phyloP scores from a whole-genome alignment of 352 stramenopile species.

The Peronospora destructor region DNA sequence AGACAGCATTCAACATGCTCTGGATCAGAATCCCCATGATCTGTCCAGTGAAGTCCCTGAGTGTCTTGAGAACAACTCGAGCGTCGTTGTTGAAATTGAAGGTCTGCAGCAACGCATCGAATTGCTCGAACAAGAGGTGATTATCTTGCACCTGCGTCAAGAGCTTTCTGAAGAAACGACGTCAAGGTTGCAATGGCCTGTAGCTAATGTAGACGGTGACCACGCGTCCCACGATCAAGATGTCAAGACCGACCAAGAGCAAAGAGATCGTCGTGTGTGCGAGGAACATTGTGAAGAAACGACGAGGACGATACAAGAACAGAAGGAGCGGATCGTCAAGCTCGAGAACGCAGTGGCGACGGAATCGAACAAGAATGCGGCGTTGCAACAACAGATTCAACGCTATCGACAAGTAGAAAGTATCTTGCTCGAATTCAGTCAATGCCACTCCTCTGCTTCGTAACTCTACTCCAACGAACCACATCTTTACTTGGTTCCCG shows the following conservation, averaged over 20 bases:
- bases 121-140: slow-evolving; percentile 19
- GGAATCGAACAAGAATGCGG: slow-evolving; percentile 4
- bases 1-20: neutral
- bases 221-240: neutral
- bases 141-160: slow-evolving; percentile 10
- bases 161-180: slow-evolving; percentile 7
- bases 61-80: slow-evolving; percentile 1
- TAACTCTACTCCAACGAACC: neutral
- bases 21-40: slow-evolving; percentile 1
- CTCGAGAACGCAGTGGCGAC: slow-evolving; percentile 13
- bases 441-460: neutral
- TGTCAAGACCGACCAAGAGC: neutral
- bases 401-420: slow-evolving; percentile 8
- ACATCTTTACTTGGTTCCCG: too few relatives aligned
- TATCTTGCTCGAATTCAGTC: slow-evolving; percentile 9
- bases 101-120: slow-evolving; percentile 19
- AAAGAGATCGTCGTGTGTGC: slow-evolving; percentile 1
- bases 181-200: neutral
- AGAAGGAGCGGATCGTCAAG: slow-evolving; percentile 10
- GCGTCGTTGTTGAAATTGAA: neutral
- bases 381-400: slow-evolving; percentile 7
- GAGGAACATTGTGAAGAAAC: neutral
- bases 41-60: neutral
- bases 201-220: slow-evolving; percentile 1
- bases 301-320: slow-evolving; percentile 3